Percentiles rank a stretch among this genome's conserved stretches.
Conservation (phyloP, 1,284 basidiomycete genomes). For the Sporisorium graminicola region DNA sequence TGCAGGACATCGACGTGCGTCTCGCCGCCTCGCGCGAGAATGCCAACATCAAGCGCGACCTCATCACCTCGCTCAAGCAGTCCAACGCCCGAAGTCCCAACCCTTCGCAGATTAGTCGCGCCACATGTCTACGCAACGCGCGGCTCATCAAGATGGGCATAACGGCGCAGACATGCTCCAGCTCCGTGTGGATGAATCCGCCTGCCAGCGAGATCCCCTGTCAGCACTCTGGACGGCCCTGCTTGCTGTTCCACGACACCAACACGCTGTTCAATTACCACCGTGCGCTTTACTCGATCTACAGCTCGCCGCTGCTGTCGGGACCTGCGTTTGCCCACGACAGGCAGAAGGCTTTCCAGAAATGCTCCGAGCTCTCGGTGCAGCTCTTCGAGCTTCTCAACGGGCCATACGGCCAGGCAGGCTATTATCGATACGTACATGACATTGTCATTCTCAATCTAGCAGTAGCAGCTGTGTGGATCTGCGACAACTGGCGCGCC, state of each 20-base stretch:
- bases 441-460: slow-evolving; percentile 57
- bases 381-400: slow-evolving; percentile 52
- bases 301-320: slow-evolving; percentile 41
- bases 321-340: slow-evolving; percentile 39
- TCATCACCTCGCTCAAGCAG: slow-evolving; percentile 45
- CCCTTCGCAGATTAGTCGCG: slow-evolving; percentile 41
- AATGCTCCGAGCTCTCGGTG: slow-evolving; percentile 50
- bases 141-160: slow-evolving; percentile 54
- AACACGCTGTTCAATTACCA: slow-evolving; percentile 57
- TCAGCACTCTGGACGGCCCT: slow-evolving; percentile 50
- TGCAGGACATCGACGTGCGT: slow-evolving; percentile 51
- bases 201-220: slow-evolving; percentile 51
- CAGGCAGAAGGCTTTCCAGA: slow-evolving; percentile 45
- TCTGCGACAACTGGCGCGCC: slow-evolving; percentile 55
- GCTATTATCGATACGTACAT: slow-evolving; percentile 53
- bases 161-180: slow-evolving; percentile 43
- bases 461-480: slow-evolving; percentile 52
- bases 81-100: slow-evolving; percentile 42
- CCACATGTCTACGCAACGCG: slow-evolving; percentile 51
- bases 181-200: slow-evolving; percentile 46
- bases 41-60: slow-evolving; percentile 53
- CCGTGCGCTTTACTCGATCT: slow-evolving; percentile 54
- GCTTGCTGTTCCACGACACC: slow-evolving; percentile 51
- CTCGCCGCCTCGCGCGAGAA: slow-evolving; percentile 55
- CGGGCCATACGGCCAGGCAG: slow-evolving; percentile 43